Evolutionary conservation across 805 yeast genomes (phyloP).

Genomic region (Danielia reshetovae): DNA sequence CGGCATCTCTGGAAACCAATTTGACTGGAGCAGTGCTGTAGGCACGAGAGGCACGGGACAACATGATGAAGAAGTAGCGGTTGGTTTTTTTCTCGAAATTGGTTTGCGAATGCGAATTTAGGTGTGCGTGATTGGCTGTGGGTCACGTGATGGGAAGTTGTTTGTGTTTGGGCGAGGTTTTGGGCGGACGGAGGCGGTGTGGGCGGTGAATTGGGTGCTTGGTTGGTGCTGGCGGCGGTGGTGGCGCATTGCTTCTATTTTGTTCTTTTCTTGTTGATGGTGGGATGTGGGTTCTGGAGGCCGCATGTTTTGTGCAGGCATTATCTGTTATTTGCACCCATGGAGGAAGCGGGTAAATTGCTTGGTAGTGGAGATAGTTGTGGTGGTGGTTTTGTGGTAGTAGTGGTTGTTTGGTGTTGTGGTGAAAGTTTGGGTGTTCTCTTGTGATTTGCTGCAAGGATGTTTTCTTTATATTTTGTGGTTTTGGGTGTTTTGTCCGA

Average conservation of each 20-base stretch:
- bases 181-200: too few relatives aligned
- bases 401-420: not conserved
- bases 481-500: too few relatives aligned
- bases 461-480: too few relatives aligned
- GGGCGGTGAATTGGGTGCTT: not conserved
- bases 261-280: not conserved
- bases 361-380: not conserved
- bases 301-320: not conserved
- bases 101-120: conserved; percentile 15
- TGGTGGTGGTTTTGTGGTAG: not conserved
- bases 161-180: too few relatives aligned
- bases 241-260: not conserved
- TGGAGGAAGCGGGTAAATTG: too few relatives aligned
- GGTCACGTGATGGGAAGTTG: conserved; percentile 15
- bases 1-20: conserved; percentile 51
- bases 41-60: conserved; percentile 42
- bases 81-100: conserved; percentile 7
- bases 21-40: conserved; percentile 45
- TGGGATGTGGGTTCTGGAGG: not conserved
- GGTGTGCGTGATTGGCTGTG: conserved; percentile 19
- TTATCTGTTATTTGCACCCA: conserved; percentile 1
- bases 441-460: too few relatives aligned
- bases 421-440: too few relatives aligned
- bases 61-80: conserved; percentile 22
- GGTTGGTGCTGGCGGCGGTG: too few relatives aligned